A percentile compares a stretch with the other conserved stretches of the same genome.
phyloP scores from a whole-genome alignment of 1,284 basidiomycete genomes.

The Ceratobasidium papillatum region DNA sequence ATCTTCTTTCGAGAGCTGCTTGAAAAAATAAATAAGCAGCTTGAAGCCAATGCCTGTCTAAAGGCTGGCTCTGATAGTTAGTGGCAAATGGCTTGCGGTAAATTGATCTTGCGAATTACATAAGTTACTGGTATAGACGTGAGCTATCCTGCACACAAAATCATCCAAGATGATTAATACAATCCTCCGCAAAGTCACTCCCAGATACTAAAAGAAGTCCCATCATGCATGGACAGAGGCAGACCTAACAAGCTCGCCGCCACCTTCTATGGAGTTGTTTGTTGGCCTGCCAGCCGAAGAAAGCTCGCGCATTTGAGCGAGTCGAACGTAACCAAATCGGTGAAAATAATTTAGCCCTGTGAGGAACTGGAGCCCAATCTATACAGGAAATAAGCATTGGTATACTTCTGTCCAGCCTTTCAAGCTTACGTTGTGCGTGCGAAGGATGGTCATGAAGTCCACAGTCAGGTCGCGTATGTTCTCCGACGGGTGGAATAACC shows the following conservation, averaged over 20 bases:
- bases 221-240: conserved; percentile 9
- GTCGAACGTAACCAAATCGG: conserved; percentile 82
- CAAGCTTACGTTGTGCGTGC: conserved; percentile 72
- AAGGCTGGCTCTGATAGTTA: no score
- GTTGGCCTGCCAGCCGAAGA: not conserved
- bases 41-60: no score
- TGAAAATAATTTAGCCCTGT: conserved; percentile 91
- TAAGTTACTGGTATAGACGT: no score
- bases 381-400: conserved; percentile 43
- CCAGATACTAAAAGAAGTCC: not conserved
- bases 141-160: not conserved
- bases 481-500: conserved; percentile 86
- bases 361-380: conserved; percentile 88
- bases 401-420: not conserved
- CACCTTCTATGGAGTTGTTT: conserved; percentile 7
- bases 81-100: no score
- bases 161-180: not conserved
- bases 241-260: conserved; percentile 18
- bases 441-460: conserved; percentile 82
- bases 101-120: no score
- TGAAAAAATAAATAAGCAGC: no score
- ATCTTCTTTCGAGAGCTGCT: conserved; percentile 67
- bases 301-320: conserved; percentile 67
- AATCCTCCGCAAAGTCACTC: not conserved
- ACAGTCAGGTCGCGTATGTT: conserved; percentile 79